Evolutionary conservation across 441 rosid species (phyloP).

Genomic region (Oxalis stricta): DNA sequence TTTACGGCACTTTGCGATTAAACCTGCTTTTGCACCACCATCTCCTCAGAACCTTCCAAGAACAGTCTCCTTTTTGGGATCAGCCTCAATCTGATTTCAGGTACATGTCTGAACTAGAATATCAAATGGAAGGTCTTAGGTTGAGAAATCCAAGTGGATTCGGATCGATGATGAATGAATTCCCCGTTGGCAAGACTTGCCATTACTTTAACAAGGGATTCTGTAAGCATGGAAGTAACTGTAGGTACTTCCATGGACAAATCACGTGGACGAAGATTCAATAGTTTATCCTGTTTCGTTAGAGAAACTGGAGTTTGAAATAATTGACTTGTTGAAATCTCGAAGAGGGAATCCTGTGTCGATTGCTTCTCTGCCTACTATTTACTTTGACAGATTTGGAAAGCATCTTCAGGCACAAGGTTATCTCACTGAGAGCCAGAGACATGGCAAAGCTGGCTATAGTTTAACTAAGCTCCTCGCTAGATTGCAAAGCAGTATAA

Average conservation of each 20-base stretch:
- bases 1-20: slow-evolving; percentile 21
- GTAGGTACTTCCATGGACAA: slow-evolving; percentile 45
- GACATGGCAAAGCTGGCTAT: slow-evolving; percentile 63
- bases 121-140: slow-evolving; percentile 23
- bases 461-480: slow-evolving; percentile 59
- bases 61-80: slow-evolving; percentile 22
- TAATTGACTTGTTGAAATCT: slow-evolving; percentile 37
- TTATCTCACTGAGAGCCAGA: slow-evolving; percentile 63
- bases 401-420: slow-evolving; percentile 62
- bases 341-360: slow-evolving; percentile 52
- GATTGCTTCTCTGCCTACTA: slow-evolving; percentile 57
- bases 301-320: slow-evolving; percentile 43
- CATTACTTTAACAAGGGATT: slow-evolving; percentile 53
- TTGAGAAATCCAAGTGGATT: slow-evolving; percentile 17
- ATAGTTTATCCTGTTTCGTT: slow-evolving; percentile 26
- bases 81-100: slow-evolving; percentile 12
- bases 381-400: slow-evolving; percentile 42
- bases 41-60: slow-evolving; percentile 1
- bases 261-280: slow-evolving; percentile 25
- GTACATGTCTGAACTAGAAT: slow-evolving; percentile 28
- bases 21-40: slow-evolving; percentile 13
- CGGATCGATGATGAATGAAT: slow-evolving; percentile 14
- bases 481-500: slow-evolving; percentile 30
- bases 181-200: slow-evolving; percentile 38
- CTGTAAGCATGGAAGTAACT: slow-evolving; percentile 56